Conservation (phyloP, 2,329 filamentous ascomycete species). For the Fusarium sambucinum region DNA sequence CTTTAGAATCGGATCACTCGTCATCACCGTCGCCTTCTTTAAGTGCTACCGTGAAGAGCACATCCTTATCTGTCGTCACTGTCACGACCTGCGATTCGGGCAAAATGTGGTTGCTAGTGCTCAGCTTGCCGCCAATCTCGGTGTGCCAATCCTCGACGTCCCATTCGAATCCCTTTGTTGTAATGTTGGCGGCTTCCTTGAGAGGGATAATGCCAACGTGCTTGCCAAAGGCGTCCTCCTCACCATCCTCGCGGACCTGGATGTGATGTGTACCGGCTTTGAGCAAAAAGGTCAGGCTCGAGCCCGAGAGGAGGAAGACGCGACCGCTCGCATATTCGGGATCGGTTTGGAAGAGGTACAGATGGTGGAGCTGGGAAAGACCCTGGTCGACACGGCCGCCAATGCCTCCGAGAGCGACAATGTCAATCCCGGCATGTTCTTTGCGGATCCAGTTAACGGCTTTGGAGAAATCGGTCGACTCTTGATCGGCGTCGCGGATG, state of each 20-base stretch:
- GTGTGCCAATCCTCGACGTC: conserved; percentile 87
- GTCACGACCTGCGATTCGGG: conserved; percentile 70
- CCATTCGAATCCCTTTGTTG: conserved; percentile 87
- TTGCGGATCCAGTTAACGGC: conserved; percentile 71
- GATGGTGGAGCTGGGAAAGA: conserved; percentile 87
- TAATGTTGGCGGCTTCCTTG: conserved; percentile 81
- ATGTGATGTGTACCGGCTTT: conserved; percentile 76
- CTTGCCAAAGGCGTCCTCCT: conserved; percentile 72
- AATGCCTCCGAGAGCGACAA: conserved; percentile 86
- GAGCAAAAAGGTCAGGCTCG: conserved; percentile 86
- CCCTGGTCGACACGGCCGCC: conserved; percentile 94
- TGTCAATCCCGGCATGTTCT: conserved; percentile 61
- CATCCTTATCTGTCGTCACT: conserved; percentile 71
- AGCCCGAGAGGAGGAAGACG: conserved; percentile 84
- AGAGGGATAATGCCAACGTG: conserved; percentile 90
- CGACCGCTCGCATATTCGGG: conserved; percentile 64
- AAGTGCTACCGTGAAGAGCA: conserved; percentile 81
- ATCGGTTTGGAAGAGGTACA: conserved; percentile 73
- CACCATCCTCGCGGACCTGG: conserved; percentile 66
- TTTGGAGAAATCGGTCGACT: conserved; percentile 93
- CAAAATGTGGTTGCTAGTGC: conserved; percentile 83
- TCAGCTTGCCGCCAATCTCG: conserved; percentile 77
- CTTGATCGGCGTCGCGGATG: conserved; percentile 80
- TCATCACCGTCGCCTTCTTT: conserved; percentile 54
- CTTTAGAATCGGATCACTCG: conserved; percentile 29